Evolutionary conservation across 768 basidiomycete species (phyloP).

Genomic region (Suillus hirtellus): DNA sequence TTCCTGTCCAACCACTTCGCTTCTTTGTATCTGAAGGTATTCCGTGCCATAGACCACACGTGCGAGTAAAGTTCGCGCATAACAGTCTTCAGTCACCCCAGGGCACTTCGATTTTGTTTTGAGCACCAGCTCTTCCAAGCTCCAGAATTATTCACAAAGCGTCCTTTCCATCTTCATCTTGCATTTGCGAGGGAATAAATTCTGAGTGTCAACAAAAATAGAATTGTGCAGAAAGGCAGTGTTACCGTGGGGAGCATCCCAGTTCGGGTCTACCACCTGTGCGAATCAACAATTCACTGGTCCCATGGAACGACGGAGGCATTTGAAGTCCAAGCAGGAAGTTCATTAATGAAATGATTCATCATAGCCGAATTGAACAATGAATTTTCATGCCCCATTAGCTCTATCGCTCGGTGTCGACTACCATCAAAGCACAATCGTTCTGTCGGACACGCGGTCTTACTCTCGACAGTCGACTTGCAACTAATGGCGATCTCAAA

Average conservation of each 20-base stretch:
- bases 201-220: background rate
- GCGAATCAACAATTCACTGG: background rate
- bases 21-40: background rate
- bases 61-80: background rate
- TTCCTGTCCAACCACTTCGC: background rate
- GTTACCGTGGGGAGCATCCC: background rate
- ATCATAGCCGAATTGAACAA: no score
- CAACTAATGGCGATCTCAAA: background rate
- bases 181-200: background rate
- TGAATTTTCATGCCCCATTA: background rate
- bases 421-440: background rate
- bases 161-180: background rate
- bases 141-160: background rate
- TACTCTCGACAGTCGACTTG: background rate
- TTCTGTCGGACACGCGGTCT: background rate
- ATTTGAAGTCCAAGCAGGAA: background rate
- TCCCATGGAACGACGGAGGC: background rate
- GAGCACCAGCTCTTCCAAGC: background rate
- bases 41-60: background rate
- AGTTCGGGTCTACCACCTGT: background rate
- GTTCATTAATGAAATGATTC: background rate
- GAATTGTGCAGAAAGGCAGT: background rate
- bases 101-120: background rate
- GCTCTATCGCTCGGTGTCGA: background rate
- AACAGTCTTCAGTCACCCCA: background rate